Evolutionary conservation across 805 yeast species (phyloP).

Genomic region (Yamadazyma philogaea): DNA sequence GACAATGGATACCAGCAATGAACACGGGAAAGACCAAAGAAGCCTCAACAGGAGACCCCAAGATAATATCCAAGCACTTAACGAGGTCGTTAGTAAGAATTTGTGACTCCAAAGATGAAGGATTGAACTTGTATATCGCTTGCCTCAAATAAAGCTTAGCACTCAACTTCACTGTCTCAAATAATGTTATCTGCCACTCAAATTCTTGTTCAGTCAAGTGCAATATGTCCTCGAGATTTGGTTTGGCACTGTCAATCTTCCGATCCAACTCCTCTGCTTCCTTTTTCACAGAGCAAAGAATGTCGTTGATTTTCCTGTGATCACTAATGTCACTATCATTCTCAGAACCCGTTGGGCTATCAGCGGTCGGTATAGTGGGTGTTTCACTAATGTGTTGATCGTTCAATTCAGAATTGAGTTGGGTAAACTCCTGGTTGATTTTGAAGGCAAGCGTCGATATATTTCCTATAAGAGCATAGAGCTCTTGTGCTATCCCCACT

Average conservation of each 20-base stretch:
- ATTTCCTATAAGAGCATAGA: conserved; percentile 66
- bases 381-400: conserved; percentile 15
- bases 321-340: conserved; percentile 18
- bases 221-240: conserved; percentile 47
- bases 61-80: conserved; percentile 55
- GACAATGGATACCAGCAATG: conserved; percentile 70
- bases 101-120: conserved; percentile 63
- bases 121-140: conserved; percentile 56
- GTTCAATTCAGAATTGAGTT: conserved; percentile 9
- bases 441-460: conserved; percentile 59
- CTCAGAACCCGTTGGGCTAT: conserved; percentile 1
- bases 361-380: conserved; percentile 4
- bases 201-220: conserved; percentile 46
- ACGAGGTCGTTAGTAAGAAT: conserved; percentile 52
- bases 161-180: conserved; percentile 68
- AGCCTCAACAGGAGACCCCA: conserved; percentile 68
- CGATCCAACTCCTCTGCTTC: conserved; percentile 43
- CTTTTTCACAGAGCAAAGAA: conserved; percentile 26
- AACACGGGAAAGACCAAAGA: conserved; percentile 74
- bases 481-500: conserved; percentile 66
- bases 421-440: conserved; percentile 32
- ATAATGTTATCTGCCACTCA: conserved; percentile 64
- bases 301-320: conserved; percentile 20
- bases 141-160: conserved; percentile 67
- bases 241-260: conserved; percentile 49